These are phyloP conservation scores for Jacaranda mimosifolia DNA, from an alignment of 257 asterid genomes.

Conservation along the genomic window DNA sequence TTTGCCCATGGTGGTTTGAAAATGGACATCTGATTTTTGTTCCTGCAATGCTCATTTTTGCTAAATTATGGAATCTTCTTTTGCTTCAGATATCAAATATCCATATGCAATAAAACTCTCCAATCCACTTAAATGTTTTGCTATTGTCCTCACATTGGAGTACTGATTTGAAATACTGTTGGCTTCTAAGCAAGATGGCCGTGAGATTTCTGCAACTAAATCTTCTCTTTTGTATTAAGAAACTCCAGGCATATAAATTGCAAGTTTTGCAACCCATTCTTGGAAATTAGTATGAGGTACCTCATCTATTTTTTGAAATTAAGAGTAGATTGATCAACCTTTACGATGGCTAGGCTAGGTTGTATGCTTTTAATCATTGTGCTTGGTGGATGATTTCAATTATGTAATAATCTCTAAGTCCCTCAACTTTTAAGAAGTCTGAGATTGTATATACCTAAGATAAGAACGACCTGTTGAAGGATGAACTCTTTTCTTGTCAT, in stretches of 20 bases:
- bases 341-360: not conserved
- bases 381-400: not conserved
- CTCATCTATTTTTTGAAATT: not conserved
- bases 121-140: too few relatives aligned
- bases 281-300: not conserved
- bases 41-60: not conserved
- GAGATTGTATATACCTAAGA: not conserved
- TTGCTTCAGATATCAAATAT: too few relatives aligned
- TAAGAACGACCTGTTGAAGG: slow-evolving; percentile 11
- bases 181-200: not conserved
- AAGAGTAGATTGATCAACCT: not conserved
- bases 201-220: not conserved
- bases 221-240: too few relatives aligned
- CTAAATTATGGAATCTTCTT: not conserved
- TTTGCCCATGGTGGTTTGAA: not conserved
- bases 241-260: not conserved
- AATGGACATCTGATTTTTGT: not conserved
- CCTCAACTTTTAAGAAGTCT: not conserved
- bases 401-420: not conserved
- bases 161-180: too few relatives aligned
- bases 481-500: slow-evolving; percentile 20
- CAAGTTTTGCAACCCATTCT: not conserved
- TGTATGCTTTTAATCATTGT: not conserved
- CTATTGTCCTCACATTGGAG: too few relatives aligned
- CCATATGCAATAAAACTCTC: too few relatives aligned